phyloP scores from a whole-genome alignment of 2,329 filamentous ascomycete genomes.

The Hymenoscyphus fructigenus region DNA sequence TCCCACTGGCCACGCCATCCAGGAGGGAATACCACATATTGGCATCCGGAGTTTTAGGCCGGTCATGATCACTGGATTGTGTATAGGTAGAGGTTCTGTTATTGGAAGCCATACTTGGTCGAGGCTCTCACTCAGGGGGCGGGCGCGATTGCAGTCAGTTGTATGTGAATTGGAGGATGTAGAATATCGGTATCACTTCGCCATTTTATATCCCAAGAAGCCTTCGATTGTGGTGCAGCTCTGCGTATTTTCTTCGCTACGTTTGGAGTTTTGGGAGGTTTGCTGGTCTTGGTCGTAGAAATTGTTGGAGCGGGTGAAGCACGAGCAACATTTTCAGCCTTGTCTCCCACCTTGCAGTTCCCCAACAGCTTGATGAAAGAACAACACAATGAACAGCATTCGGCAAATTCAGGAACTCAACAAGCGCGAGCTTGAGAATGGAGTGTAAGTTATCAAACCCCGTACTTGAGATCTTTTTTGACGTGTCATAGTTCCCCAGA shows the following conservation, averaged over 20 bases:
- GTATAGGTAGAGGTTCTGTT: conserved; percentile 44
- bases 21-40: conserved; percentile 95
- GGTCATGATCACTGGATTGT: conserved; percentile 55
- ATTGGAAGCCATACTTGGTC: conserved; percentile 31
- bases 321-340: conserved; percentile 11
- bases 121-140: conserved; percentile 17
- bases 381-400: conserved; percentile 78
- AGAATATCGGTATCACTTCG: background rate
- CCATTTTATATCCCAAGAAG: background rate
- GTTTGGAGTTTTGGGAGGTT: background rate
- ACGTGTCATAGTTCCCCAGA: conserved; percentile 62
- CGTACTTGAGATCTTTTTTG: conserved; percentile 4
- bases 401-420: conserved; percentile 91
- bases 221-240: background rate
- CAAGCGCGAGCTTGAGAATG: conserved; percentile 88
- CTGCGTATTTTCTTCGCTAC: background rate
- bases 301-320: conserved; percentile 1
- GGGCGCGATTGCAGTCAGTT: conserved; percentile 15
- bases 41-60: conserved; percentile 62
- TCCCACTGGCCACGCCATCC: conserved; percentile 84
- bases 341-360: conserved; percentile 1
- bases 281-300: background rate
- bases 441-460: conserved; percentile 56
- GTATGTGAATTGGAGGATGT: conserved; percentile 9
- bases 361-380: background rate